A percentile compares a stretch with the other conserved stretches of the same genome.
Evolutionary conservation across 768 basidiomycete species (phyloP).

Genomic region (Ramaria sp.): DNA sequence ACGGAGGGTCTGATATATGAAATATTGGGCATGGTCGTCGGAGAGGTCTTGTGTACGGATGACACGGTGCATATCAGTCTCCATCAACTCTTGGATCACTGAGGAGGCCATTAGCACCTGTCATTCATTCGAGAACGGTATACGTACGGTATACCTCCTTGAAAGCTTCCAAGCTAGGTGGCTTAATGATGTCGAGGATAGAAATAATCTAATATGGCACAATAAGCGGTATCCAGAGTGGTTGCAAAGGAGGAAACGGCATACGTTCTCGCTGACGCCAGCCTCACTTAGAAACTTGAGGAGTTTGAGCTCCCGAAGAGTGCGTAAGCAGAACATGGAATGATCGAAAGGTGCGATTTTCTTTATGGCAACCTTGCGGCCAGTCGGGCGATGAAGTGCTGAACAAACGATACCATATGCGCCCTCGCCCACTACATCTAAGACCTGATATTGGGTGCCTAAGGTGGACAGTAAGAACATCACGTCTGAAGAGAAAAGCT

Average conservation of each 20-base stretch:
- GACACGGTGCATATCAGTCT: slow-evolving; percentile 93
- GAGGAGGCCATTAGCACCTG: neutral
- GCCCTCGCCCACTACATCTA: slow-evolving; percentile 88
- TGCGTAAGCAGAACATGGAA: slow-evolving; percentile 84
- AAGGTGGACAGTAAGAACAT: neutral
- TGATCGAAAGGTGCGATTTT: slow-evolving; percentile 94
- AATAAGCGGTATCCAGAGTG: slow-evolving; percentile 1
- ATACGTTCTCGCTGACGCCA: slow-evolving; percentile 59
- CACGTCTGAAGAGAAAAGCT: neutral
- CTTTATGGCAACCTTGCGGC: slow-evolving; percentile 90
- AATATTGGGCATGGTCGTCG: slow-evolving; percentile 96
- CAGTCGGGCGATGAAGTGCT: slow-evolving; percentile 66
- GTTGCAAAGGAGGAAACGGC: slow-evolving; percentile 11
- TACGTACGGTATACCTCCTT: slow-evolving; percentile 67
- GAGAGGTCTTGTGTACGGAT: slow-evolving; percentile 89
- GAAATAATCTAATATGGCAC: slow-evolving; percentile 70
- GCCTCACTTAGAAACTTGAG: slow-evolving; percentile 74
- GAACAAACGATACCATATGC: slow-evolving; percentile 91
- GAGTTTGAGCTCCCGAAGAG: slow-evolving; percentile 85
- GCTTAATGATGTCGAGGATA: slow-evolving; percentile 87
- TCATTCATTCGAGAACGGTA: neutral
- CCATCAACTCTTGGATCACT: slow-evolving; percentile 43
- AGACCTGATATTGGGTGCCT: slow-evolving; percentile 44
- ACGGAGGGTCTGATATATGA: slow-evolving; percentile 92
- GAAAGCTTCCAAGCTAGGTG: slow-evolving; percentile 64